Evolutionary conservation across 768 basidiomycete genomes (phyloP), one percentile per base, ranked within the genome.

Genomic region (Phaeotremella fagi): DNA sequence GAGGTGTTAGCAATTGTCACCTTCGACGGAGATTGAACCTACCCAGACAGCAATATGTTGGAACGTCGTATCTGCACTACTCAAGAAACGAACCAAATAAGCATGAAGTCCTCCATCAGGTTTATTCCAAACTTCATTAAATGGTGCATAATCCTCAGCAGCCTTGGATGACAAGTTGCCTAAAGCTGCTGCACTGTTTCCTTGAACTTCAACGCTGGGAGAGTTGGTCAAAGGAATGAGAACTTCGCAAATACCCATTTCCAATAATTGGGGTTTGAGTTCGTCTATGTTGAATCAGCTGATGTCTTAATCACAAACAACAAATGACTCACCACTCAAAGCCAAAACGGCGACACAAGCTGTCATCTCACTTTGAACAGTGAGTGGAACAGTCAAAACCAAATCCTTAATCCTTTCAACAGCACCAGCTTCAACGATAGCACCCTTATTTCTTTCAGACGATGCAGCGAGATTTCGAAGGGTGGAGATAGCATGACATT

Each of bases 311-410:
- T 7, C 31, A 16, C 9, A 16, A 33, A 7, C 16, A 33, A 16
- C 31, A 16, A 33, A 9, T 12, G 1, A 75, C 86, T 50, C 73
- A 94, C 92, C 92, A 65, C 90, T 94, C 63, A 99, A 74, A 4
- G 94, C 95, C 57, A 99, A 77, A 14, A 98, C 95, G 16, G 95
- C 95, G 38, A 97, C 87, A 64, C 94, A 98, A 4, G 95, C 95
- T 37, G 95, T 99, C 95, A 99, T 99, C 77, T 98, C 95, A 68
- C 90, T 94, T 77, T 99, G 95, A 11, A 99, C 95, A 57, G 87
- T 87, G 78, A 95, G 83, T 3, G 95, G 91, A 1, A 97, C 94
- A 66, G 87, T 87, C 12, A 99, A 78, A 1, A 99, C 91, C 16
- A 99, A 79, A 67, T 97, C 90, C 77, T 95, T 95, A 77, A 99